These are phyloP conservation scores for Eugenia klotzschiana DNA, from an alignment of 441 rosid genomes.

Conservation along the genomic window DNA sequence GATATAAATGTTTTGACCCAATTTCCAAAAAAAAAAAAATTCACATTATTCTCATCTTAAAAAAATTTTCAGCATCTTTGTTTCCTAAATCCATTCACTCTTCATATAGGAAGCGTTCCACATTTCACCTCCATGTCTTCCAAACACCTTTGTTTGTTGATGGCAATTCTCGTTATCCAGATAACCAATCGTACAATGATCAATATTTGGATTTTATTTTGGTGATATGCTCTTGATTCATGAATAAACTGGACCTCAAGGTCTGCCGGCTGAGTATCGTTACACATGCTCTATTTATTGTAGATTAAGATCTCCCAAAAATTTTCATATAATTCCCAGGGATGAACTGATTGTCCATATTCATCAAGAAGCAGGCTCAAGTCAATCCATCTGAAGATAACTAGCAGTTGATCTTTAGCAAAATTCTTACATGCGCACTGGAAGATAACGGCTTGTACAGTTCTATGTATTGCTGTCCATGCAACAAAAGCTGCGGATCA, in stretches of 20 bases:
- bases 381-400: neutral
- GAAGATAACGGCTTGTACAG: constrained; percentile 66
- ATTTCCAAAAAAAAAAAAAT: neutral
- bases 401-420: neutral
- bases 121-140: neutral
- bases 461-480: constrained; percentile 86
- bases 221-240: neutral
- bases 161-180: neutral
- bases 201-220: neutral
- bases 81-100: neutral
- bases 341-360: neutral
- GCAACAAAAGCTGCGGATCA: constrained; percentile 70
- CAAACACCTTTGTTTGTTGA: neutral
- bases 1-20: no score
- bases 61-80: neutral
- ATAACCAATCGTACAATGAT: neutral
- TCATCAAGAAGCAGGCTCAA: neutral
- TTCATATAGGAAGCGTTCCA: neutral
- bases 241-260: neutral
- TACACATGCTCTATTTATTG: neutral
- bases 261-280: neutral
- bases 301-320: neutral
- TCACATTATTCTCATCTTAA: neutral
- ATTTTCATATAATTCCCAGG: neutral
- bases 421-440: constrained; percentile 44